Base-by-base conservation (phyloP, 106 monocot species). In the Dendrobium officinale region DNA sequence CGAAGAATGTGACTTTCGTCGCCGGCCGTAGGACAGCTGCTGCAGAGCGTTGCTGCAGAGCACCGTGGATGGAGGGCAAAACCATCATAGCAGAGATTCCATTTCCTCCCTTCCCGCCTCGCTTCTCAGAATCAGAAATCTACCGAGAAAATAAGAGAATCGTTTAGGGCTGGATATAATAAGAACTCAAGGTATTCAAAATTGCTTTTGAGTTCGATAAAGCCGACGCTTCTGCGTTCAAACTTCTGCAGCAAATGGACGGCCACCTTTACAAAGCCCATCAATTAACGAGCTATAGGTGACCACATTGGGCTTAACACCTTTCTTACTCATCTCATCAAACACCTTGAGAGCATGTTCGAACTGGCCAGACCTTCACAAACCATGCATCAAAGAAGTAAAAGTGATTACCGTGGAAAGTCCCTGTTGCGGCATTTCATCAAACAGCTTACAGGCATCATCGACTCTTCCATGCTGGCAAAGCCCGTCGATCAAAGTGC, bases 251-350 rank as follows among this genome's bases (percentile, higher is more conserved):
- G 31, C 31, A 31, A 31, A 31, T 31, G 31, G 31, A 31, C 82
- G 82, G 2, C 89, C 89, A 2, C 86, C 89, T 42, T 92, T 98
- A 72, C 90, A 92, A 13, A 98, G 78, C 19, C 94, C 97, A 77
- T 94, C 92, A 4, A 98, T 75, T 55, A 98, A 43, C 0, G 89
- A 88, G 49, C 92, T 91, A 26, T 94, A 98, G 0, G 94, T 94
- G 20, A 94, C 79, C 68, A 88, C 86, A 83, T 94, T 98, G 4
- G 94, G 90, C 45, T 54, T n/a, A 6, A 92, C 72, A 0, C 85
- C 84, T 81, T 81, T 89, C 55, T 73, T 33, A 19, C 51, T n/a
- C 95, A 95, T 95, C 82, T 89, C 82, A 41, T 79, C 83, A 20
- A 95, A 85, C 88, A 95, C 0, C 66, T 89, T 66, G 33, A 89